phyloP scores from a whole-genome alignment of 1,139 yeast species.

The Taphrina confusa region DNA sequence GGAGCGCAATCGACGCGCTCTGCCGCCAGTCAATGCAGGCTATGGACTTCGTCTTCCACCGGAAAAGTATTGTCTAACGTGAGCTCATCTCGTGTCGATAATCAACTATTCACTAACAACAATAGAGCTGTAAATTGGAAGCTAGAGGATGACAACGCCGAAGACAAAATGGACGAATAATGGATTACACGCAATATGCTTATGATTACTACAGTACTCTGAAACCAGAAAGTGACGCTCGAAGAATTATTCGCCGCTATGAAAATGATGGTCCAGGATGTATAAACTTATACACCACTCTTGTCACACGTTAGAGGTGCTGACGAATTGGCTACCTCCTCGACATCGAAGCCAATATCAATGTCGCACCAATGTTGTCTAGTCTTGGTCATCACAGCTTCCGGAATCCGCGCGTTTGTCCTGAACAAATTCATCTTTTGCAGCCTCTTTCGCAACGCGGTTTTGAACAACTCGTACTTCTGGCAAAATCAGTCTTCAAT shows the following conservation, averaged over 20 bases:
- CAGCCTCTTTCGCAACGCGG: background rate
- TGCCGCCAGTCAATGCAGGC: constrained; percentile 88
- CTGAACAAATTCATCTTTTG: constrained; percentile 1
- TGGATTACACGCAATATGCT: no score
- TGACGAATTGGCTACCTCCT: no score
- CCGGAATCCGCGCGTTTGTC: background rate
- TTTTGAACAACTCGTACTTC: constrained; percentile 1
- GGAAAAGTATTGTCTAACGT: constrained; percentile 79
- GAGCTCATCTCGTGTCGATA: background rate
- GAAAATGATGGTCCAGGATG: no score
- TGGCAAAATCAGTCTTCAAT: background rate
- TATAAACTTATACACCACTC: no score
- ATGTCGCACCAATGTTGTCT: constrained; percentile 21
- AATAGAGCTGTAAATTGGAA: constrained; percentile 19
- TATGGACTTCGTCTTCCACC: constrained; percentile 97
- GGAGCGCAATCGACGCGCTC: constrained; percentile 82
- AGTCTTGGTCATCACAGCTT: background rate
- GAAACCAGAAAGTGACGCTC: no score
- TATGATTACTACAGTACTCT: no score
- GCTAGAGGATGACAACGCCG: constrained; percentile 5
- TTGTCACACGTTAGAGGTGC: no score
- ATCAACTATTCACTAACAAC: background rate
- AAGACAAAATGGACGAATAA: constrained; percentile 7
- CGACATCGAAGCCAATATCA: no score
- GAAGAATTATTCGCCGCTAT: no score